Conservation (phyloP, 2,329 filamentous ascomycete species). For the Penicillium occitanis region DNA sequence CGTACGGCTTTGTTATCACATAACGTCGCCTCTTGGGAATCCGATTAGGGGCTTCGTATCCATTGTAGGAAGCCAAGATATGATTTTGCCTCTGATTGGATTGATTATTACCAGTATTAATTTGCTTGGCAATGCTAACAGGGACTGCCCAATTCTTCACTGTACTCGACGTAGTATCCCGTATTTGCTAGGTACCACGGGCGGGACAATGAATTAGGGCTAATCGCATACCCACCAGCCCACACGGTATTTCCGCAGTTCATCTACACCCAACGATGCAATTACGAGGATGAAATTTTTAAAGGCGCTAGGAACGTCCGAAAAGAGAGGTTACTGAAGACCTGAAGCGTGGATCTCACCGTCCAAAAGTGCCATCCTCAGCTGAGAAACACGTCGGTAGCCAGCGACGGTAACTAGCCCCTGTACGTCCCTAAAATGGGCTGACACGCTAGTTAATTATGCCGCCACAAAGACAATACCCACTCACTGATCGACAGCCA, state of each 20-base stretch:
- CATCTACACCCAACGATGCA: no score
- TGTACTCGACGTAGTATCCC: conserved; percentile 5
- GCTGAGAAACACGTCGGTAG: not conserved
- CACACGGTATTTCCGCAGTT: not conserved
- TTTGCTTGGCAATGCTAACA: not conserved
- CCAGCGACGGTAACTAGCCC: not conserved
- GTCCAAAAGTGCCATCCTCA: not conserved
- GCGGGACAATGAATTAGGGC: not conserved
- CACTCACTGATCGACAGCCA: not conserved
- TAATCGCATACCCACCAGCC: not conserved
- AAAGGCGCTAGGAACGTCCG: not conserved
- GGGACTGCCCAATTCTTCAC: not conserved
- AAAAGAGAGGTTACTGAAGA: not conserved
- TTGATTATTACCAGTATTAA: not conserved
- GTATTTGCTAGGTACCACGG: not conserved
- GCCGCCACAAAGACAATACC: not conserved
- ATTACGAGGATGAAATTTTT: not conserved
- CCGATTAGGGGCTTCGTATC: not conserved
- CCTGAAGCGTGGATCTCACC: not conserved
- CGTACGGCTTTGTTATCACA: not conserved
- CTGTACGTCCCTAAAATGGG: not conserved
- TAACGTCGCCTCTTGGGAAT: not conserved
- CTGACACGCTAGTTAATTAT: not conserved
- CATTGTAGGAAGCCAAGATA: not conserved
- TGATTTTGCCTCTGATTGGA: not conserved